Conservation (phyloP, 495 filamentous ascomycete species). For the Elasticomyces elasticus region DNA sequence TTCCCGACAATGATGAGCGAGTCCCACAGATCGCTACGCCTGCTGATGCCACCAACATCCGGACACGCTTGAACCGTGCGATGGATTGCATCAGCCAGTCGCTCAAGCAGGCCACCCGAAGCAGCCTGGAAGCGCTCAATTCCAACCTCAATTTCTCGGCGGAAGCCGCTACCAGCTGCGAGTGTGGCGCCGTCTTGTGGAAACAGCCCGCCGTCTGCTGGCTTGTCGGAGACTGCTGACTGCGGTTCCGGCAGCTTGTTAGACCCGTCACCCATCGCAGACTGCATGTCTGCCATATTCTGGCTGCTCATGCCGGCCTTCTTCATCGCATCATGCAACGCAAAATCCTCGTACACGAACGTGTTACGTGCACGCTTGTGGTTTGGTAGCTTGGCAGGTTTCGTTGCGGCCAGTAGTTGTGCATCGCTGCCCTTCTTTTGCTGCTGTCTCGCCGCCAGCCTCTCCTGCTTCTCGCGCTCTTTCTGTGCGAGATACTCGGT, state of each 20-base stretch:
- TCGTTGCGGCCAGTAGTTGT: constrained; percentile 38
- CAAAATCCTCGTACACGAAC: constrained; percentile 76
- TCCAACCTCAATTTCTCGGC: constrained; percentile 75
- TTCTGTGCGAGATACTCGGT: constrained; percentile 82
- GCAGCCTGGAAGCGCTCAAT: constrained; percentile 79
- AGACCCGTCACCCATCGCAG: constrained; percentile 32
- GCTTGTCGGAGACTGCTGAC: constrained; percentile 18
- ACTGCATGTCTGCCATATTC: constrained; percentile 29
- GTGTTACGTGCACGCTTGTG: constrained; percentile 62
- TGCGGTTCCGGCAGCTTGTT: constrained; percentile 33
- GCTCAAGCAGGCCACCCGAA: constrained; percentile 60
- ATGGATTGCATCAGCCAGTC: constrained; percentile 73
- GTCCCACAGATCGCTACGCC: constrained; percentile 82
- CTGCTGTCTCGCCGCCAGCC: constrained; percentile 44
- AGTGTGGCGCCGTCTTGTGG: constrained; percentile 22
- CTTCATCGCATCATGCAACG: constrained; percentile 50
- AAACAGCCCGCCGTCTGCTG: constrained; percentile 17
- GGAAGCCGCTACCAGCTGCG: constrained; percentile 30
- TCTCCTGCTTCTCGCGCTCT: constrained; percentile 82
- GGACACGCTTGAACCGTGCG: constrained; percentile 66
- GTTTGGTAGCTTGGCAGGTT: constrained; percentile 62
- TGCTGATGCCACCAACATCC: constrained; percentile 65
- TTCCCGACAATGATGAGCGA: constrained; percentile 79
- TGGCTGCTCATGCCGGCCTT: constrained; percentile 38
- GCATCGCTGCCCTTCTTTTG: constrained; percentile 38